A percentile compares a stretch with the other conserved stretches of the same genome.
Conservation (phyloP, 805 yeast genomes). For the Pichia nanzhaoensis region DNA sequence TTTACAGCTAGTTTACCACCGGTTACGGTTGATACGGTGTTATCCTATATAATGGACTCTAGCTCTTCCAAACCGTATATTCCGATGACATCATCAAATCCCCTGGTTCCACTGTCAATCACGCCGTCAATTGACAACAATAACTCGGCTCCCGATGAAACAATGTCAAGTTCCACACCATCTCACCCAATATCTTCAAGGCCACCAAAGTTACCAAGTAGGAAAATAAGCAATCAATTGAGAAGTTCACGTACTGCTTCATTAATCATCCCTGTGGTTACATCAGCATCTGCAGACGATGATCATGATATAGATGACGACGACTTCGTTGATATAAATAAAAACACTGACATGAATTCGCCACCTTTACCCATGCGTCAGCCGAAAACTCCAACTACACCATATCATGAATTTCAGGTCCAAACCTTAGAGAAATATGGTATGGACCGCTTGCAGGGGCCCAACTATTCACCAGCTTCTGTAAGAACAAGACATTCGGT, state of each 20-base stretch:
- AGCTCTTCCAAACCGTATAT: neutral
- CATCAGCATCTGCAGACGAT: neutral
- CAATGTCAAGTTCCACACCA: neutral
- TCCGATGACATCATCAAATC: neutral
- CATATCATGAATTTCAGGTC: neutral
- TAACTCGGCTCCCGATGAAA: neutral
- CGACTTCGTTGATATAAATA: neutral
- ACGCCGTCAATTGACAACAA: conserved; percentile 3
- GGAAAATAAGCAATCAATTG: neutral
- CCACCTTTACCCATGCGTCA: conserved; percentile 4
- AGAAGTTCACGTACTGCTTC: conserved; percentile 8
- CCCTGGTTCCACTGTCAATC: conserved; percentile 3
- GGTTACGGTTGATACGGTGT: no score
- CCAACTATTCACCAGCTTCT: conserved; percentile 9
- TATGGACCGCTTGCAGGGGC: conserved; percentile 9
- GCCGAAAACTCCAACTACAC: conserved; percentile 5
- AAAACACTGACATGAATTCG: neutral
- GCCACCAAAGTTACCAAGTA: conserved; percentile 1
- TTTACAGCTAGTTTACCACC: no score
- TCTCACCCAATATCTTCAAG: neutral
- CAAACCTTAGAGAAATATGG: conserved; percentile 8
- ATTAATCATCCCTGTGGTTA: conserved; percentile 5
- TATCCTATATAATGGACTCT: neutral
- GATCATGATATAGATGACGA: neutral
- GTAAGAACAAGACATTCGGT: neutral